A percentile compares a stretch with the other conserved stretches of the same genome.
Evolutionary conservation across 2,329 filamentous ascomycete species (phyloP).

Genomic region (Mycogone perniciosa): DNA sequence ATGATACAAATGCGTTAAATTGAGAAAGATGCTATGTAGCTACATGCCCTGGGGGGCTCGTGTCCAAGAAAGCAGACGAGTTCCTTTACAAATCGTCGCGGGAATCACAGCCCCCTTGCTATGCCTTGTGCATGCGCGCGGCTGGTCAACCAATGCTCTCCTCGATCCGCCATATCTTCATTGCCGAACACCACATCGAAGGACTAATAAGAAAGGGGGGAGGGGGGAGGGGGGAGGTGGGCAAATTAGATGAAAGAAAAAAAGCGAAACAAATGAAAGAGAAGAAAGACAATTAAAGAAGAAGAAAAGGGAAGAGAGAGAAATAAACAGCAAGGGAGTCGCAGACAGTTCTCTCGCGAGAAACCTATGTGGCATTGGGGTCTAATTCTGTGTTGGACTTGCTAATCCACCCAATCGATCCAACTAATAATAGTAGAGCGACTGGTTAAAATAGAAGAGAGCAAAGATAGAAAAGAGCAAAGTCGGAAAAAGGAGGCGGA

Average conservation of each 20-base stretch:
- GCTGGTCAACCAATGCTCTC: neutral
- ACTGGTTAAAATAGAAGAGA: neutral
- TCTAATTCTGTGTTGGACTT: neutral
- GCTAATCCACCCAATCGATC: neutral
- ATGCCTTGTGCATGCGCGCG: constrained; percentile 3
- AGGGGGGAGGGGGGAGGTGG: neutral
- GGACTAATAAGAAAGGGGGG: neutral
- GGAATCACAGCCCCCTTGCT: neutral
- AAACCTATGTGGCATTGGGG: neutral
- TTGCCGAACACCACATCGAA: neutral
- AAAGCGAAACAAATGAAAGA: constrained; percentile 1
- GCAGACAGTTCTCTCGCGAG: constrained; percentile 17
- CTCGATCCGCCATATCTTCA: neutral
- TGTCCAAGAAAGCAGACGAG: neutral
- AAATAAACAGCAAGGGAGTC: neutral
- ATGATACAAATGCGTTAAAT: constrained; percentile 1
- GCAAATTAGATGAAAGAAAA: constrained; percentile 2
- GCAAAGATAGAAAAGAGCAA: neutral
- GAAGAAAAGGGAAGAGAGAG: constrained; percentile 3
- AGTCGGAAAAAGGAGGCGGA: too few species aligned
- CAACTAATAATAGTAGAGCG: neutral
- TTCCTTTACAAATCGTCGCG: neutral
- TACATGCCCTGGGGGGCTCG: constrained; percentile 2
- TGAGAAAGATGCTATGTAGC: constrained; percentile 5
- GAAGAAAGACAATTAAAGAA: constrained; percentile 6